A percentile compares a stretch with the other conserved stretches of the same genome.
phyloP scores from a whole-genome alignment of 192 early-diverging fungal species.

The Helicostylum pulchrum region DNA sequence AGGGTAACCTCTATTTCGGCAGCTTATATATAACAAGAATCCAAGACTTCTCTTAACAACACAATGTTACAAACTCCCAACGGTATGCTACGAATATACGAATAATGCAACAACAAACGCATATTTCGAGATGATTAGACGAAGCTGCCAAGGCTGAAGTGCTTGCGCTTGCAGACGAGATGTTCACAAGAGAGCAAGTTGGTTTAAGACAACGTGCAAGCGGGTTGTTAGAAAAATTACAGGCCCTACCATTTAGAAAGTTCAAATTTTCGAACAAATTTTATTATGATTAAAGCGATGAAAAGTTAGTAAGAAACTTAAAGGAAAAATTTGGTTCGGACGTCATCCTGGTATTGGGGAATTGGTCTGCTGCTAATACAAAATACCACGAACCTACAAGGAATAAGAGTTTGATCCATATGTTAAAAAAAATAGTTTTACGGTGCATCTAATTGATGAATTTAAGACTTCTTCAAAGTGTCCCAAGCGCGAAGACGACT shows the following conservation, averaged over 20 bases:
- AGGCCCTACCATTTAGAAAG: not conserved
- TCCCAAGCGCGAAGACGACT: not conserved
- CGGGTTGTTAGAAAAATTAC: not conserved
- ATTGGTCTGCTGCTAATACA: not conserved
- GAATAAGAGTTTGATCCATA: not conserved
- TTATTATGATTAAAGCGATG: not conserved
- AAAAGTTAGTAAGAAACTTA: not conserved
- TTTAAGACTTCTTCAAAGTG: not conserved
- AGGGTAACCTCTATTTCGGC: not conserved
- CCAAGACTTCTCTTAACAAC: not conserved
- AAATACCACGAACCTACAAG: not conserved
- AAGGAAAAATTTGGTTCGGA: not conserved
- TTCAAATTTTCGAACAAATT: not conserved
- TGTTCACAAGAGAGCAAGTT: not conserved
- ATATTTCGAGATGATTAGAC: not conserved
- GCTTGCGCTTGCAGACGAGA: not conserved
- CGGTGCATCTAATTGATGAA: not conserved
- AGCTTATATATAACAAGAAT: not conserved
- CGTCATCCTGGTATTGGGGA: not conserved
- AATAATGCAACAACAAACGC: not conserved
- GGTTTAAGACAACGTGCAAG: not conserved
- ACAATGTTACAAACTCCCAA: not conserved
- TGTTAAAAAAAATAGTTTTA: not conserved
- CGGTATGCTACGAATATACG: not conserved
- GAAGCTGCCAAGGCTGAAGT: not conserved